Percentiles rank a stretch among this genome's conserved stretches.
phyloP scores from a whole-genome alignment of 352 stramenopile genomes.

The Albugo laibachii region DNA sequence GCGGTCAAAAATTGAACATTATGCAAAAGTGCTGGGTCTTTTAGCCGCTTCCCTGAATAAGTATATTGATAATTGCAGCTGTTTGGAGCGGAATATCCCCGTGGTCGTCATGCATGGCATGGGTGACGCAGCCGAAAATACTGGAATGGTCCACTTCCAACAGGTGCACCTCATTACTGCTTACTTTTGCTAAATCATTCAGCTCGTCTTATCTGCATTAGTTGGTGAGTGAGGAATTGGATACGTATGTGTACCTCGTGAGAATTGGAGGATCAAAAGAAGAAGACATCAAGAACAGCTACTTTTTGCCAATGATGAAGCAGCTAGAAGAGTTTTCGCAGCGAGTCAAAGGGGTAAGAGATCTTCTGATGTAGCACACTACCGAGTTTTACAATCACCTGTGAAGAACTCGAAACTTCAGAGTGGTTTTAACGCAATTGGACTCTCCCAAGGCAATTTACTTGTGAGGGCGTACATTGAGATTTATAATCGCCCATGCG shows the following conservation, averaged over 20 bases:
- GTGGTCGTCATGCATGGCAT: constrained; percentile 86
- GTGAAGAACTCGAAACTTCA: constrained; percentile 53
- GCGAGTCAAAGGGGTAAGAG: constrained; percentile 35
- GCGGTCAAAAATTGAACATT: no score
- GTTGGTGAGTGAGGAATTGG: constrained; percentile 51
- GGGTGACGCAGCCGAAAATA: constrained; percentile 84
- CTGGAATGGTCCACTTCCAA: constrained; percentile 72
- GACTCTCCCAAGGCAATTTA: constrained; percentile 88
- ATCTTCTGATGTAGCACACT: background rate
- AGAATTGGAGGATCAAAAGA: constrained; percentile 65
- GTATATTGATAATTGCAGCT: background rate
- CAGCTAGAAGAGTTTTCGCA: constrained; percentile 80
- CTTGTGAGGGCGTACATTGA: constrained; percentile 88
- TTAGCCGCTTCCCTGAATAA: no score
- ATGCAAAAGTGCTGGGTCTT: no score
- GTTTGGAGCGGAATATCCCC: constrained; percentile 10
- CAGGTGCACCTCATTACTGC: constrained; percentile 15
- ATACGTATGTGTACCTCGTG: constrained; percentile 73
- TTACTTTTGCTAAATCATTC: background rate
- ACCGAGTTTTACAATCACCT: background rate
- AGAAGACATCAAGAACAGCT: constrained; percentile 86
- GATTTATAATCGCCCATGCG: constrained; percentile 82
- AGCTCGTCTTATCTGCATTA: constrained; percentile 9
- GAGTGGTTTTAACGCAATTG: constrained; percentile 85
- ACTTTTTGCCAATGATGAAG: constrained; percentile 84